Conservation (phyloP, 305 asterid genomes). For the Salvia sclarea region DNA sequence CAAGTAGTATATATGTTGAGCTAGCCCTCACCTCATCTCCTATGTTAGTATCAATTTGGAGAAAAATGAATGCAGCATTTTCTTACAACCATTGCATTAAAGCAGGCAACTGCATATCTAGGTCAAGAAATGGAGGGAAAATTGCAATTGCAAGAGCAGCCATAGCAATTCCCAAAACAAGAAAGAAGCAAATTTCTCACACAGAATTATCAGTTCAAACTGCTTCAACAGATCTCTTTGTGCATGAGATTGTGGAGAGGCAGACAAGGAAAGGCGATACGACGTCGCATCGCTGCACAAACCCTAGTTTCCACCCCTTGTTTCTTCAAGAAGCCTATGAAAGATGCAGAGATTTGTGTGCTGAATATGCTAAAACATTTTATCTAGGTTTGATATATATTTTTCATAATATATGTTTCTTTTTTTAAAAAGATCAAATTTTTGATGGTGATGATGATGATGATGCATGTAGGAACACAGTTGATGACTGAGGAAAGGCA, state of each 20-base stretch:
- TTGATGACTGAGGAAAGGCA: slow-evolving; percentile 73
- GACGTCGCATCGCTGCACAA: slow-evolving; percentile 14
- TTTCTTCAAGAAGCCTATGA: slow-evolving; percentile 72
- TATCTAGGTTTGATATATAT: slow-evolving; percentile 50
- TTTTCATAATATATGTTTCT: not conserved
- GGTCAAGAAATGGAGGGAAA: slow-evolving; percentile 14
- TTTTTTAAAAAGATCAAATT: not conserved
- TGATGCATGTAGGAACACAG: slow-evolving; percentile 62
- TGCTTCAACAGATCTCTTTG: slow-evolving; percentile 40
- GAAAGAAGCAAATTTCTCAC: not conserved
- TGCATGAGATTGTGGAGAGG: slow-evolving; percentile 55
- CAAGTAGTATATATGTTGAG: not conserved
- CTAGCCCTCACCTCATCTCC: no score
- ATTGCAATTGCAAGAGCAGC: slow-evolving; percentile 36
- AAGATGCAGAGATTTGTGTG: slow-evolving; percentile 69
- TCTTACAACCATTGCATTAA: slow-evolving; percentile 29
- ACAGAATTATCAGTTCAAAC: slow-evolving; percentile 45
- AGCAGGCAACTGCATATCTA: slow-evolving; percentile 20
- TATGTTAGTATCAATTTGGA: no score
- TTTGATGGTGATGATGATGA: not conserved
- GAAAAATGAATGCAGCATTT: slow-evolving; percentile 49
- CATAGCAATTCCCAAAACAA: slow-evolving; percentile 48
- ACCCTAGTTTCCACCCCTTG: slow-evolving; percentile 47
- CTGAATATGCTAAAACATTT: slow-evolving; percentile 83
- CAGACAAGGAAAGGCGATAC: slow-evolving; percentile 44